These are phyloP conservation scores for Yamadazyma atmosphaerica DNA, from an alignment of 1,139 yeast species.

Conservation along the genomic window DNA sequence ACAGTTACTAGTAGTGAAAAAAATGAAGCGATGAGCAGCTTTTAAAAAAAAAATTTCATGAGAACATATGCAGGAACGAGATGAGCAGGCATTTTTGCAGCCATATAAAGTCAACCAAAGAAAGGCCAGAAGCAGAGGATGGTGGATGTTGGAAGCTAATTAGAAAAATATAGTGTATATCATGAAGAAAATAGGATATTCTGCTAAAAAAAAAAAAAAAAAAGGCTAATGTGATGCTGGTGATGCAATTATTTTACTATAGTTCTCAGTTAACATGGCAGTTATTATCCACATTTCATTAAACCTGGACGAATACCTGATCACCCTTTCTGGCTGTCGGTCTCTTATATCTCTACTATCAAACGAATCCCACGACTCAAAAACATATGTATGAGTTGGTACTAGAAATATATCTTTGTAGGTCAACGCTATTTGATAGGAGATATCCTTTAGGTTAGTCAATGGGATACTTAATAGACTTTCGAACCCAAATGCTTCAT, in stretches of 20 bases:
- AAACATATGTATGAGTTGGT: conserved; percentile 6
- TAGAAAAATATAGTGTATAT: too few species aligned
- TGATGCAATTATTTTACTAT: conserved; percentile 3
- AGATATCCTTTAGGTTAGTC: conserved; percentile 15
- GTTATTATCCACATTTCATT: conserved; percentile 19
- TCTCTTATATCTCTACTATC: background rate
- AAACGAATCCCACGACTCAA: background rate
- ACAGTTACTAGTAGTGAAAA: conserved; percentile 2
- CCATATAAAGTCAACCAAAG: background rate
- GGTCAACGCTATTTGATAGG: conserved; percentile 12
- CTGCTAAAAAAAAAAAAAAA: too few species aligned
- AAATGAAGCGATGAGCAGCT: conserved; percentile 15
- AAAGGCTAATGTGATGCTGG: too few species aligned
- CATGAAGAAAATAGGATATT: too few species aligned
- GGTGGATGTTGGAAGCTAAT: too few species aligned
- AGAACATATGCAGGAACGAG: conserved; percentile 1
- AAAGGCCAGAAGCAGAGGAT: too few species aligned
- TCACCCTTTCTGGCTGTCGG: conserved; percentile 2
- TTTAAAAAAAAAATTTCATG: conserved; percentile 7
- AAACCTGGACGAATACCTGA: conserved; percentile 13
- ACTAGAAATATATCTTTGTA: conserved; percentile 15
- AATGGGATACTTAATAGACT: conserved; percentile 12
- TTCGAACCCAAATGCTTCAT: conserved; percentile 4
- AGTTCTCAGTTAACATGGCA: conserved; percentile 10
- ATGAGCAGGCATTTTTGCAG: conserved; percentile 2